Conservation (phyloP, 1,284 basidiomycete species). For the Tylopilus orsonianus region DNA sequence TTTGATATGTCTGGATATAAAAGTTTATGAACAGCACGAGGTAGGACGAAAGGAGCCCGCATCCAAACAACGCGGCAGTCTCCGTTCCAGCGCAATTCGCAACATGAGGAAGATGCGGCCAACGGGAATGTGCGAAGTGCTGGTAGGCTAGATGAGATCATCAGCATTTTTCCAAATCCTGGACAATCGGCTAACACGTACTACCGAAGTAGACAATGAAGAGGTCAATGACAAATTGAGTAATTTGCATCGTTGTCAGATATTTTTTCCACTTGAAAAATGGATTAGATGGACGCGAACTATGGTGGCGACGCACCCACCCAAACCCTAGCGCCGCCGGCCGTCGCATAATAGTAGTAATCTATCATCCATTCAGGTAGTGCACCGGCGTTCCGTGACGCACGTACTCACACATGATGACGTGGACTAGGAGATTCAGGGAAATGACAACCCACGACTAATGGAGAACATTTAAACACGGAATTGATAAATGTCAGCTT, state of each 20-base stretch:
- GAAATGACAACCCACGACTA: slow-evolving; percentile 96
- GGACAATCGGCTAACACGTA: slow-evolving; percentile 44
- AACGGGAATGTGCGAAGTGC: slow-evolving; percentile 74
- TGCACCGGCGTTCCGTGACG: neutral
- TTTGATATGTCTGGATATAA: slow-evolving; percentile 83
- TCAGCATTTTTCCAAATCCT: slow-evolving; percentile 10
- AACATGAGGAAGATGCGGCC: slow-evolving; percentile 60
- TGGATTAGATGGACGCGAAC: slow-evolving; percentile 3
- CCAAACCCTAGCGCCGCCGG: slow-evolving; percentile 95
- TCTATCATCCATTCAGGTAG: slow-evolving; percentile 46
- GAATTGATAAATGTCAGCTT: neutral
- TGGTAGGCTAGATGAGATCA: slow-evolving; percentile 68
- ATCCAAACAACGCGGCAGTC: slow-evolving; percentile 86
- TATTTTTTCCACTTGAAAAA: slow-evolving; percentile 91
- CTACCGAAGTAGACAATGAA: slow-evolving; percentile 91
- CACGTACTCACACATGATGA: slow-evolving; percentile 87
- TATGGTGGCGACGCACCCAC: slow-evolving; percentile 44
- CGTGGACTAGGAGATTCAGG: slow-evolving; percentile 93
- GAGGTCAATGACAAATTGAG: slow-evolving; percentile 91
- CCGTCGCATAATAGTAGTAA: slow-evolving; percentile 97
- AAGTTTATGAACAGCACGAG: slow-evolving; percentile 91
- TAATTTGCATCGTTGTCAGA: slow-evolving; percentile 93
- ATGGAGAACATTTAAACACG: slow-evolving; percentile 8
- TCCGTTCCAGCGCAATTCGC: slow-evolving; percentile 90
- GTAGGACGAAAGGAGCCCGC: slow-evolving; percentile 85